phyloP scores from a whole-genome alignment of 352 stramenopile genomes.

The Globisporangium heterothallicum region DNA sequence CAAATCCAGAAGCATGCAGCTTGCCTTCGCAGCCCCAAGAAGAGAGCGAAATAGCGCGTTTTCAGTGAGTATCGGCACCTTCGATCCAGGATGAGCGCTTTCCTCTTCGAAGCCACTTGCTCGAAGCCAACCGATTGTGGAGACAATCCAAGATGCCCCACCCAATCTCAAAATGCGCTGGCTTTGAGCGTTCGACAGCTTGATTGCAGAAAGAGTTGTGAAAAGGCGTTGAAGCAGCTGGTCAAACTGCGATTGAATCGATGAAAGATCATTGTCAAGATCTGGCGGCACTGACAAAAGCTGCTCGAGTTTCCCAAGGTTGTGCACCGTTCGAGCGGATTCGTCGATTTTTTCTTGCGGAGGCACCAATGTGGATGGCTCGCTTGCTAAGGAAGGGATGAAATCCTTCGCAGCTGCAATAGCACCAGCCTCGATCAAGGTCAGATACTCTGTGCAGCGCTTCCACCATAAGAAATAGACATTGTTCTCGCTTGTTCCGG shows the following conservation, averaged over 20 bases:
- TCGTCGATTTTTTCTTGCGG: background rate
- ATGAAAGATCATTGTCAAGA: background rate
- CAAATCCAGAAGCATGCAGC: conserved; percentile 29
- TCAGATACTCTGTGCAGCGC: conserved; percentile 17
- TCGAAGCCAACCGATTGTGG: background rate
- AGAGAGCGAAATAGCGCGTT: conserved; percentile 19
- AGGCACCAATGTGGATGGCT: background rate
- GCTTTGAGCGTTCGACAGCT: conserved; percentile 57
- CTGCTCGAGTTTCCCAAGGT: conserved; percentile 6
- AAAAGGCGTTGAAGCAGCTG: conserved; percentile 12
- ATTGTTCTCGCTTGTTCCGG: conserved; percentile 22
- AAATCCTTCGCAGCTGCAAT: background rate
- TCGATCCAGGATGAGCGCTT: background rate
- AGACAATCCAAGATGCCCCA: conserved; percentile 39
- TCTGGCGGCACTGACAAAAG: background rate
- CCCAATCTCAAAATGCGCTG: conserved; percentile 48
- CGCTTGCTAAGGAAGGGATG: background rate
- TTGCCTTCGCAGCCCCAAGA: conserved; percentile 17
- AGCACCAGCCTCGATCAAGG: background rate
- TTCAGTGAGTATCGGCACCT: background rate
- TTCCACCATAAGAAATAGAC: conserved; percentile 45
- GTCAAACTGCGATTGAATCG: background rate
- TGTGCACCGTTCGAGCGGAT: conserved; percentile 6
- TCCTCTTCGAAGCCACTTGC: background rate
- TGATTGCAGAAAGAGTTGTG: conserved; percentile 26